These are phyloP conservation scores for Sporothrix globosa DNA, from an alignment of 2,329 filamentous ascomycete species.

Conservation along the genomic window DNA sequence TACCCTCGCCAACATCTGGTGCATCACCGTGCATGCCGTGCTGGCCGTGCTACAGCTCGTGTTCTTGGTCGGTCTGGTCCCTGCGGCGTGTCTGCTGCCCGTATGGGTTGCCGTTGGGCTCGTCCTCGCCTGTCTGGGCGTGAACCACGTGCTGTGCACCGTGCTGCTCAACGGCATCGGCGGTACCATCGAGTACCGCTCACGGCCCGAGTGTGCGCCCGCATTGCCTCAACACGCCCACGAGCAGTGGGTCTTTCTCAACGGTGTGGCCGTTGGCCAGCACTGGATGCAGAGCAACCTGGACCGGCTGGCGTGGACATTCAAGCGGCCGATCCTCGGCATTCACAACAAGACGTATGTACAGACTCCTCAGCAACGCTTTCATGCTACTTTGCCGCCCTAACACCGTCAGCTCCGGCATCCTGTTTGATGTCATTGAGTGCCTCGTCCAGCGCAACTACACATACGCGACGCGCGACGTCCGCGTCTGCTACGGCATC, in stretches of 20 bases:
- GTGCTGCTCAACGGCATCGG: slow-evolving; percentile 58
- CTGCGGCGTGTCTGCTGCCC: slow-evolving; percentile 53
- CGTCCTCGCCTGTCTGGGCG: slow-evolving; percentile 50
- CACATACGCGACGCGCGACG: slow-evolving; percentile 69
- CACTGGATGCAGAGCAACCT: slow-evolving; percentile 73
- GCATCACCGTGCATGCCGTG: slow-evolving; percentile 60
- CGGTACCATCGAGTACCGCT: slow-evolving; percentile 52
- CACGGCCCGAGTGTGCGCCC: slow-evolving; percentile 57
- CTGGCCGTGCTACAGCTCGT: slow-evolving; percentile 61
- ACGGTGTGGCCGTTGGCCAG: slow-evolving; percentile 68
- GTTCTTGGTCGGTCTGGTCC: slow-evolving; percentile 64
- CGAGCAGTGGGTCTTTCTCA: slow-evolving; percentile 81
- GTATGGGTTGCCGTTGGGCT: slow-evolving; percentile 52
- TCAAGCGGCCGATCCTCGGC: slow-evolving; percentile 70
- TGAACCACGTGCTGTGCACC: slow-evolving; percentile 57
- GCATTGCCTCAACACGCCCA: slow-evolving; percentile 55
- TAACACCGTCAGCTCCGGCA: slow-evolving; percentile 50
- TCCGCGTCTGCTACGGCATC: slow-evolving; percentile 63
- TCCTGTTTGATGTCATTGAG: slow-evolving; percentile 76
- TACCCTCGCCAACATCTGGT: slow-evolving; percentile 59
- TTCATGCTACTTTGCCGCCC: too few species aligned
- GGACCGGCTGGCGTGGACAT: slow-evolving; percentile 71
- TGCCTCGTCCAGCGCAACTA: slow-evolving; percentile 78
- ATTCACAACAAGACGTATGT: slow-evolving; percentile 72
- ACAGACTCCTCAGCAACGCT: background rate